These are phyloP conservation scores for Ceratocystis smalleyi DNA, from an alignment of 2,329 filamentous ascomycete genomes.

Conservation along the genomic window DNA sequence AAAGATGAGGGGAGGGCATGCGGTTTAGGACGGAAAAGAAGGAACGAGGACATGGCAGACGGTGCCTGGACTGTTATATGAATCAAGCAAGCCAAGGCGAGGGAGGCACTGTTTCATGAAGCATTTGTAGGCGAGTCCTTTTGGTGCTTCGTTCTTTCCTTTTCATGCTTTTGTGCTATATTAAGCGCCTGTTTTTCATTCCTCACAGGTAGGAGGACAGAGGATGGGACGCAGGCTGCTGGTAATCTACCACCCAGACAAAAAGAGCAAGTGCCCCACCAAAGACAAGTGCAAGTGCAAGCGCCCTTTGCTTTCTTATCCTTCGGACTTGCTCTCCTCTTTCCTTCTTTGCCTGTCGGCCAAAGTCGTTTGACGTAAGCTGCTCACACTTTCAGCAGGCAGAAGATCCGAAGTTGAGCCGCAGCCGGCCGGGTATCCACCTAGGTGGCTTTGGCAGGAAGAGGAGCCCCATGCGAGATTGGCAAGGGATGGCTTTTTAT, in stretches of 20 bases:
- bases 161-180: neutral
- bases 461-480: neutral
- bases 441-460: neutral
- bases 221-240: neutral
- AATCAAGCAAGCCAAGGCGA: too few species aligned
- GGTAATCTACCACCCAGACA: neutral
- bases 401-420: conserved; percentile 1
- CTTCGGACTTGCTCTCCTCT: neutral
- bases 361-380: neutral
- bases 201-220: neutral
- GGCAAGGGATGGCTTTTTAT: neutral
- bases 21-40: neutral
- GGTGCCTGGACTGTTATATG: neutral
- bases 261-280: neutral
- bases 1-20: neutral
- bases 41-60: neutral
- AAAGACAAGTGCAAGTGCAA: neutral
- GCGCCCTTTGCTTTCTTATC: conserved; percentile 1
- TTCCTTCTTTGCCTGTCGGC: neutral
- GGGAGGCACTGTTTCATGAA: too few species aligned
- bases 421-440: neutral
- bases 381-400: neutral
- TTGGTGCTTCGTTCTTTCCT: neutral
- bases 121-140: neutral
- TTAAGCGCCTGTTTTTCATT: neutral